Conservation (phyloP, 768 basidiomycete genomes). For the Mycena haematopus region DNA sequence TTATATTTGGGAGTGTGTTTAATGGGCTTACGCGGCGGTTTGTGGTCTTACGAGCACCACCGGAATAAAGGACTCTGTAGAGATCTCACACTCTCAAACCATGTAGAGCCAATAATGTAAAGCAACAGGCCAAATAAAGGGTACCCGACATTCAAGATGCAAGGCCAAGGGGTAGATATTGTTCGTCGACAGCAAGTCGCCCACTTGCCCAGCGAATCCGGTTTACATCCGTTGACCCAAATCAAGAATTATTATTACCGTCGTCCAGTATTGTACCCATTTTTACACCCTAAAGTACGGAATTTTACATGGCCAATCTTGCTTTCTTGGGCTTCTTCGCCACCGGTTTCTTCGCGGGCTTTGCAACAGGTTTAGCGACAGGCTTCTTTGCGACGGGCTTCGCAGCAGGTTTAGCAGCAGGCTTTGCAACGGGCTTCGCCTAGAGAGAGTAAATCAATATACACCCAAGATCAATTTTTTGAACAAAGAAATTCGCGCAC, state of each 20-base stretch:
- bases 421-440: neutral
- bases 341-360: neutral
- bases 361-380: neutral
- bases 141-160: no score
- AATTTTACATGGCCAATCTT: no score
- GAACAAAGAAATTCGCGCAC: neutral
- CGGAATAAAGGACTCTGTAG: neutral
- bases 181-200: no score
- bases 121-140: no score
- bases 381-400: neutral
- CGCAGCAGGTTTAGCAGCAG: neutral
- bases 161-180: no score
- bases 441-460: no score
- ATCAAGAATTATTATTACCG: no score
- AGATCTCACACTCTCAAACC: no score
- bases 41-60: constrained; percentile 50
- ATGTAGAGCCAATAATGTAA: no score
- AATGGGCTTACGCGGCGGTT: constrained; percentile 85
- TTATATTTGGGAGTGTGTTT: constrained; percentile 93
- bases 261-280: neutral
- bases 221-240: no score
- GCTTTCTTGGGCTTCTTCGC: neutral
- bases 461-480: neutral
- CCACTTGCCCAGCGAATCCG: no score
- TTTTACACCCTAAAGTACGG: neutral